Evolutionary conservation across 306 rosid genomes (phyloP).

Genomic region (Pueraria montana): DNA sequence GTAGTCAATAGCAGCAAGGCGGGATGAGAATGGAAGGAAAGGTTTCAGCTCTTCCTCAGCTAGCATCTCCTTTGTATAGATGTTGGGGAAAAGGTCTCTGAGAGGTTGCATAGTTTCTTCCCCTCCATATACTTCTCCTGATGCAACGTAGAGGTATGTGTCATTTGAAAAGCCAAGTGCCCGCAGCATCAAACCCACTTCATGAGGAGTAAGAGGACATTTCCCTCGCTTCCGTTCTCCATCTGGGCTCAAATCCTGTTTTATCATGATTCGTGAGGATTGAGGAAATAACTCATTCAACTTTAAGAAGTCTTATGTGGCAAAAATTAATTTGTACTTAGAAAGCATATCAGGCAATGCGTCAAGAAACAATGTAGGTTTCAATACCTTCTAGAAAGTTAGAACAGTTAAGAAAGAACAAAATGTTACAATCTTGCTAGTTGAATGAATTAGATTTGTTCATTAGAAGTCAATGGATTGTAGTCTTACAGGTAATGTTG

Average conservation of each 20-base stretch:
- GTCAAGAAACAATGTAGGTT: slow-evolving; percentile 20
- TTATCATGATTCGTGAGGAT: neutral
- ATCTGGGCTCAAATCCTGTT: slow-evolving; percentile 85
- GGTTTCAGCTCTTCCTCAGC: slow-evolving; percentile 87
- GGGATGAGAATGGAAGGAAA: slow-evolving; percentile 91
- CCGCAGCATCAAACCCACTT: slow-evolving; percentile 93
- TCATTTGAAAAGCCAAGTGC: slow-evolving; percentile 94
- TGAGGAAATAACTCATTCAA: slow-evolving; percentile 27
- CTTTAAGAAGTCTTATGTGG: slow-evolving; percentile 18
- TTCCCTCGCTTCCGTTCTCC: slow-evolving; percentile 96
- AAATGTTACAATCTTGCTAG: slow-evolving; percentile 26
- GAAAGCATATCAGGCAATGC: slow-evolving; percentile 25
- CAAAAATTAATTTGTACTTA: slow-evolving; percentile 1
- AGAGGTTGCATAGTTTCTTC: slow-evolving; percentile 94
- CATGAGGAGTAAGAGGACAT: slow-evolving; percentile 96
- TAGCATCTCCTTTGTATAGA: slow-evolving; percentile 93
- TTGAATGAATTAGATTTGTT: slow-evolving; percentile 18
- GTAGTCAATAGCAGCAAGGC: slow-evolving; percentile 97
- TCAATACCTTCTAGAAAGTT: slow-evolving; percentile 37
- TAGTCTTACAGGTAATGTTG: slow-evolving; percentile 92
- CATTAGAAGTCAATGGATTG: slow-evolving; percentile 37
- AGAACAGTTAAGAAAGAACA: slow-evolving; percentile 22
- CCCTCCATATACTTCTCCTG: slow-evolving; percentile 98
- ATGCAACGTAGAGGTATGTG: slow-evolving; percentile 90
- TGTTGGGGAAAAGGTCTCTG: slow-evolving; percentile 90